A percentile compares a stretch with the other conserved stretches of the same genome.
These are phyloP conservation scores for Dissophora ornata DNA, from an alignment of 192 early-diverging fungal species.

Conservation along the genomic window DNA sequence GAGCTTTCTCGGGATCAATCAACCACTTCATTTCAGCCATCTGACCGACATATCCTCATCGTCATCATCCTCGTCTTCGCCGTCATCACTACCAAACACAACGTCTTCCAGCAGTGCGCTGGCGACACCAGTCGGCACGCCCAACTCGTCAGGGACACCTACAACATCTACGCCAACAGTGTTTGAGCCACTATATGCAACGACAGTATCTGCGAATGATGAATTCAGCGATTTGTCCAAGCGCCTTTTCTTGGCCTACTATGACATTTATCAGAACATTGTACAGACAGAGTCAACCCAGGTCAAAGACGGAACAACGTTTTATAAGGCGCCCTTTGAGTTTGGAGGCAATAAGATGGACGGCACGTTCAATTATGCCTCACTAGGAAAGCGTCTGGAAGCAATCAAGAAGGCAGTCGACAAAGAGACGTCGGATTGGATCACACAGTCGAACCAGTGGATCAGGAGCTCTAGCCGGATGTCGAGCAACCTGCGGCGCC, in stretches of 20 bases:
- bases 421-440: conserved; percentile 64
- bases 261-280: conserved; percentile 62
- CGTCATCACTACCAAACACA: conserved; percentile 20
- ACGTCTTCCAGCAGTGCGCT: conserved; percentile 19
- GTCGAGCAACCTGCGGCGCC: conserved; percentile 62
- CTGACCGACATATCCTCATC: conserved; percentile 13
- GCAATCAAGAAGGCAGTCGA: conserved; percentile 54
- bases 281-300: conserved; percentile 58
- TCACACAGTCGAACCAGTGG: conserved; percentile 56
- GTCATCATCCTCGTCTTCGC: conserved; percentile 23
- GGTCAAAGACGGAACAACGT: conserved; percentile 59
- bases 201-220: conserved; percentile 41
- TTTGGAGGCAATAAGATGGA: conserved; percentile 65
- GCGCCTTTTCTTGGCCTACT: conserved; percentile 66
- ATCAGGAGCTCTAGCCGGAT: conserved; percentile 60
- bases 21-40: conserved; percentile 8
- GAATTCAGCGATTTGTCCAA: conserved; percentile 69
- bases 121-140: conserved; percentile 31
- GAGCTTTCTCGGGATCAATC: conserved; percentile 54
- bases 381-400: conserved; percentile 57
- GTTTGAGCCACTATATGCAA: conserved; percentile 57
- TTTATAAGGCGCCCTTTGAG: conserved; percentile 63
- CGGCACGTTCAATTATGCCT: conserved; percentile 58
- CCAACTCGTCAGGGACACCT: conserved; percentile 35
- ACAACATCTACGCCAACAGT: conserved; percentile 16